These are phyloP conservation scores for Ilyonectria sp. DNA, from an alignment of 2,329 filamentous ascomycete species.

Conservation along the genomic window DNA sequence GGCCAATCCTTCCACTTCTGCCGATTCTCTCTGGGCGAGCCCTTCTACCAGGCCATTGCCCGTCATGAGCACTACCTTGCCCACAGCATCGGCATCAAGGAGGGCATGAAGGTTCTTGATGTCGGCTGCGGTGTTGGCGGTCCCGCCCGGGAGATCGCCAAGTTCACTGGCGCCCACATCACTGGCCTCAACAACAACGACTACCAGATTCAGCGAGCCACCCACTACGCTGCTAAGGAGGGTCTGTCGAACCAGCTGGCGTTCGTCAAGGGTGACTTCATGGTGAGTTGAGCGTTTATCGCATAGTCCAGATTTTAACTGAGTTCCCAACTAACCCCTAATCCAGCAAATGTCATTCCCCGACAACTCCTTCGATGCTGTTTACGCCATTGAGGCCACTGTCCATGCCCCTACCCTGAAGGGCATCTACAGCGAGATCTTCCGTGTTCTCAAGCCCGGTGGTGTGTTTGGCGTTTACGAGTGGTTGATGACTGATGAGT, in stretches of 20 bases:
- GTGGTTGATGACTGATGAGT: slow-evolving; percentile 98
- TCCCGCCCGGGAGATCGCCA: slow-evolving; percentile 94
- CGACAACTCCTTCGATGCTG: slow-evolving; percentile 91
- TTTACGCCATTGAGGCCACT: slow-evolving; percentile 98
- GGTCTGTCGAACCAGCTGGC: slow-evolving; percentile 83
- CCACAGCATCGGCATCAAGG: slow-evolving; percentile 86
- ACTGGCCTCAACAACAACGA: slow-evolving; percentile 99
- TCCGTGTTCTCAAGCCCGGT: slow-evolving; percentile 94
- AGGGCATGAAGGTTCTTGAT: slow-evolving; percentile 91
- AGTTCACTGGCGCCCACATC: slow-evolving; percentile 92
- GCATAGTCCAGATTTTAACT: background rate
- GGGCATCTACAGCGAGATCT: slow-evolving; percentile 95
- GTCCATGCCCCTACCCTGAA: slow-evolving; percentile 93
- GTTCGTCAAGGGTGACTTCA: slow-evolving; percentile 97
- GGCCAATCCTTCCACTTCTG: slow-evolving; percentile 98
- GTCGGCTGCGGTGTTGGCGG: slow-evolving; percentile 98
- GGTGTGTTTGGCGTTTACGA: slow-evolving; percentile 98
- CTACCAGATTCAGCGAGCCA: slow-evolving; percentile 98
- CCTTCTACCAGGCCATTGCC: slow-evolving; percentile 91
- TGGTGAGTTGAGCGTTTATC: slow-evolving; percentile 67
- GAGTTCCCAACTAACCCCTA: slow-evolving; percentile 28
- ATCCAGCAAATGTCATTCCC: slow-evolving; percentile 91
- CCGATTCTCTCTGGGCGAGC: slow-evolving; percentile 88
- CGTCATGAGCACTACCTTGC: slow-evolving; percentile 99
- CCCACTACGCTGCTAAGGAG: slow-evolving; percentile 85